These are phyloP conservation scores for Eimeria mitis DNA, from an alignment of 169 alveolate genomes.

Conservation along the genomic window DNA sequence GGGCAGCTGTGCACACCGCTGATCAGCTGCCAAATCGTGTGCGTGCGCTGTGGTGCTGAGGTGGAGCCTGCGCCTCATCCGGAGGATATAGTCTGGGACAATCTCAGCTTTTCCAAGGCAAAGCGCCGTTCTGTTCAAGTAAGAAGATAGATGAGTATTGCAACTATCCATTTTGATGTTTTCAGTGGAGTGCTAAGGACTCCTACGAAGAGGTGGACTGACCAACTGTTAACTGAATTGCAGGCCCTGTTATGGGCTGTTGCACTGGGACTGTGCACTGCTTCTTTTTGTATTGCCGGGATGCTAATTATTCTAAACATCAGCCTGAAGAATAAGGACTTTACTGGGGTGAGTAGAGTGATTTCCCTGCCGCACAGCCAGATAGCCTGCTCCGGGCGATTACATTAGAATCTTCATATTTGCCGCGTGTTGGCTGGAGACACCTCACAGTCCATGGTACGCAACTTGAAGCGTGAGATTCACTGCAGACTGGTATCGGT, in stretches of 20 bases:
- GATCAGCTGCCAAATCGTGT: neutral
- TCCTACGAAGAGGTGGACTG: neutral
- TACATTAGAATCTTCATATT: too few species aligned
- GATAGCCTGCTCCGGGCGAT: neutral
- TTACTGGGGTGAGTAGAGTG: constrained; percentile 50
- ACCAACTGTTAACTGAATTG: neutral
- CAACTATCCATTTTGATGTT: neutral
- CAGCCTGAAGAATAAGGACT: constrained; percentile 66
- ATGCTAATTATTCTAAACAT: constrained; percentile 57
- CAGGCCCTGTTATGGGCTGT: constrained; percentile 59
- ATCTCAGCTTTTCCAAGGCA: constrained; percentile 40
- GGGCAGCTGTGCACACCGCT: neutral
- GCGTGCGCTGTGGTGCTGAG: constrained; percentile 41
- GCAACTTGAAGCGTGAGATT: neutral
- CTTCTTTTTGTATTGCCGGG: constrained; percentile 53
- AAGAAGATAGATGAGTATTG: neutral
- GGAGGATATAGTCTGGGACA: constrained; percentile 70
- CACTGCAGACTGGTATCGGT: constrained; percentile 58
- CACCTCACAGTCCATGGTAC: neutral
- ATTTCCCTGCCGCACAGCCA: neutral
- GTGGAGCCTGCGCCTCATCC: constrained; percentile 76
- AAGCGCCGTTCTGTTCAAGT: constrained; percentile 37
- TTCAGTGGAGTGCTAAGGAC: neutral
- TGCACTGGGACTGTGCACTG: constrained; percentile 67
- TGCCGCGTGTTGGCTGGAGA: neutral